Evolutionary conservation across 2,329 filamentous ascomycete species (phyloP), one percentile per base, ranked within the genome.

Genomic region (Ilyonectria robusta): DNA sequence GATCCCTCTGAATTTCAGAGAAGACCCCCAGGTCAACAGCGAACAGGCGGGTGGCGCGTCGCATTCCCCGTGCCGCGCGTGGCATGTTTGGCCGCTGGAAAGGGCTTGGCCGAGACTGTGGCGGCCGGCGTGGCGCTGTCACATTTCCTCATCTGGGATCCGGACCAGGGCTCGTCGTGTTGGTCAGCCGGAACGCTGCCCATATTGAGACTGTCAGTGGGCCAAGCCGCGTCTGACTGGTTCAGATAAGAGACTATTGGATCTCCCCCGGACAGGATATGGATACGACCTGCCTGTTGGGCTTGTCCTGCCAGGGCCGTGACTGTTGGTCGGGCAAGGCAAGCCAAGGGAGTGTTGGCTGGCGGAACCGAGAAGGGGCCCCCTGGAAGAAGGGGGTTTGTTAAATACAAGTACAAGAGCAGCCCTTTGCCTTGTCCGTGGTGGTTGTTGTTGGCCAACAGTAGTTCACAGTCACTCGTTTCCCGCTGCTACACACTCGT

Each of bases 331-430:
- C 11, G 6, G 26, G 31, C 31, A 26, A 26, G 17, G 40, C 31
- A 59, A 26, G 17, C 31, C 31, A 59, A 51, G 21, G 33, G 46
- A 26, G 21, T 33, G 2, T 59, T 50, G 47, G 47, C 47, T 31
- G 46, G 48, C 31, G 57, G 57, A 59, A 15, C 57, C 33, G 57
- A 59, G 50, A 59, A 59, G 57, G 57, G 46, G 35, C 19, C 8
- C 8, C 19, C 15, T 33, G n/a, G 47, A 23, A 50, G 17, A 10
- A 29, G 33, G 5, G 26, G 26, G 26, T 6, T 26, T 26, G 26
- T 26, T 42, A 26, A 17, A 42, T 42, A 15, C 29, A 10, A 19
- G 11, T 59, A 58, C 47, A 60, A 60, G n/a, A 42, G 19, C 6
- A 26, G 44, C 42, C 13, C 17, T 47, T 19, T 65, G 56, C 50